A percentile compares a stretch with the other conserved stretches of the same genome.
Evolutionary conservation across 352 stramenopile species (phyloP).

Genomic region (Phytophthora fragariae): DNA sequence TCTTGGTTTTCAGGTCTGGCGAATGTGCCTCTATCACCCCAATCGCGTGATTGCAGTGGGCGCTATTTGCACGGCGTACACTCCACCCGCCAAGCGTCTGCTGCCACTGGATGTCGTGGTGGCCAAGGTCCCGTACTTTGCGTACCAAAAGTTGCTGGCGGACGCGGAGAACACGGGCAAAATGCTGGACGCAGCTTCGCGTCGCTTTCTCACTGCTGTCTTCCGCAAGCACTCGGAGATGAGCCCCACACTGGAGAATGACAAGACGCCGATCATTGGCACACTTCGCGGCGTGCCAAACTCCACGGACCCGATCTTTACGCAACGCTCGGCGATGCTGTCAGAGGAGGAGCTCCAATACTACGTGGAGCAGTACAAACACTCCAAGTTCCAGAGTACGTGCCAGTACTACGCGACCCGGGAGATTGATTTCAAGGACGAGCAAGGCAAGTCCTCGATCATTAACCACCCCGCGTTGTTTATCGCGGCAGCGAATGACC

Average conservation of each 20-base stretch:
- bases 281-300: slow-evolving; percentile 43
- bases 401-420: slow-evolving; percentile 69
- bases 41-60: slow-evolving; percentile 62
- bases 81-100: slow-evolving; percentile 46
- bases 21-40: slow-evolving; percentile 75
- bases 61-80: slow-evolving; percentile 78
- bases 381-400: slow-evolving; percentile 62
- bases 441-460: slow-evolving; percentile 36
- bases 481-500: slow-evolving; percentile 64
- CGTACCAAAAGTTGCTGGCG: slow-evolving; percentile 70
- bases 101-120: slow-evolving; percentile 55
- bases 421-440: slow-evolving; percentile 67
- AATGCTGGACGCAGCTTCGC: slow-evolving; percentile 47
- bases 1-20: slow-evolving; percentile 46
- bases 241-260: slow-evolving; percentile 27
- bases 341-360: slow-evolving; percentile 65
- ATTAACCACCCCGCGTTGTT: slow-evolving; percentile 68
- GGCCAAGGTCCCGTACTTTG: slow-evolving; percentile 60
- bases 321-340: slow-evolving; percentile 51
- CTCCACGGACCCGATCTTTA: slow-evolving; percentile 47
- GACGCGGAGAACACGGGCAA: slow-evolving; percentile 50
- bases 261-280: slow-evolving; percentile 28
- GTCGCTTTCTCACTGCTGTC: slow-evolving; percentile 60
- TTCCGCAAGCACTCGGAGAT: slow-evolving; percentile 59
- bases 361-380: slow-evolving; percentile 65